A percentile compares a stretch with the other conserved stretches of the same genome.
These are phyloP conservation scores for Teratosphaeria epicoccoides DNA, from an alignment of 2,329 filamentous ascomycete species.

Conservation along the genomic window DNA sequence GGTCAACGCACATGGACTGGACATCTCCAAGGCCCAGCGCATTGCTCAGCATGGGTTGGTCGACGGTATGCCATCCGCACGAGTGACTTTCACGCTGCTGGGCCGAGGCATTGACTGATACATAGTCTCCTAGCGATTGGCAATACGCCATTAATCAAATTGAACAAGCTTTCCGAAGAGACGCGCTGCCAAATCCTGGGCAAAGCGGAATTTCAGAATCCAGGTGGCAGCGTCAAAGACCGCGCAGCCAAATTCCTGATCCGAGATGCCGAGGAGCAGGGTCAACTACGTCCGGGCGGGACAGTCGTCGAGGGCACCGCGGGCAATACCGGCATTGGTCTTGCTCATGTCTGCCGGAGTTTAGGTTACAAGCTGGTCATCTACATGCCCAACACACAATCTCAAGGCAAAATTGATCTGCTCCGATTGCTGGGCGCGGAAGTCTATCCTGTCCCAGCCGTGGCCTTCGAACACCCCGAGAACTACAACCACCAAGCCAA, in stretches of 20 bases:
- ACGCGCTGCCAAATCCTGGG: constrained; percentile 91
- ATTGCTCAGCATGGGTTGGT: constrained; percentile 63
- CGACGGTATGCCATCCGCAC: constrained; percentile 53
- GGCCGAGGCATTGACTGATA: constrained; percentile 13
- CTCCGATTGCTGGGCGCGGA: constrained; percentile 84
- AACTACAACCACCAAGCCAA: constrained; percentile 98
- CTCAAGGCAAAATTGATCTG: constrained; percentile 93
- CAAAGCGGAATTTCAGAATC: constrained; percentile 98
- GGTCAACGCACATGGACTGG: constrained; percentile 41
- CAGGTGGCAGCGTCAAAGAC: constrained; percentile 92
- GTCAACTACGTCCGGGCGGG: constrained; percentile 70
- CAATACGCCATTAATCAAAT: constrained; percentile 86
- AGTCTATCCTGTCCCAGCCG: constrained; percentile 90
- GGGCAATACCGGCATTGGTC: constrained; percentile 94
- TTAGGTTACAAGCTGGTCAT: constrained; percentile 92
- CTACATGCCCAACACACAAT: constrained; percentile 99
- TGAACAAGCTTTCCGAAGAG: constrained; percentile 77
- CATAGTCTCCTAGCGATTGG: constrained; percentile 61
- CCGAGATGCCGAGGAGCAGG: constrained; percentile 81
- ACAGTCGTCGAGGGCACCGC: constrained; percentile 96
- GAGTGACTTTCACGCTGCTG: neutral
- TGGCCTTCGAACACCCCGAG: constrained; percentile 84
- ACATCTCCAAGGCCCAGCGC: constrained; percentile 70
- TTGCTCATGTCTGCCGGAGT: constrained; percentile 89
- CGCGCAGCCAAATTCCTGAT: constrained; percentile 91